Evolutionary conservation across 2,329 filamentous ascomycete species (phyloP), one percentile per base, ranked within the genome.

Genomic region (Ophiobolus disseminans): DNA sequence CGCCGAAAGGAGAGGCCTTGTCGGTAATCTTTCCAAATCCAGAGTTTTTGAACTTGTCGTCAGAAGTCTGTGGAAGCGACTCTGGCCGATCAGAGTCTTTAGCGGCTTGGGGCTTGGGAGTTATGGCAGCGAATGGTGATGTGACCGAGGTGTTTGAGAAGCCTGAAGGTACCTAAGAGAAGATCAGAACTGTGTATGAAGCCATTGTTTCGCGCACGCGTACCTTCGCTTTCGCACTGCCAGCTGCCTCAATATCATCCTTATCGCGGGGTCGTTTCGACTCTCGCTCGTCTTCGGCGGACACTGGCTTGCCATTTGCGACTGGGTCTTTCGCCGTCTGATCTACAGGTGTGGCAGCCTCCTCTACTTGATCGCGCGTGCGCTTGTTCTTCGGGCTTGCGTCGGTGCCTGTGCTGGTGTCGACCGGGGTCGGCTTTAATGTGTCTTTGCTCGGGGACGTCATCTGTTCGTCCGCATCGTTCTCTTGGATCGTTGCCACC

Each of bases 1-100:
- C 62, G 40, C 67, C 68, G 46, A 74, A 72, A 4, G 74, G 70
- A 35, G 74, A 77, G 8, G 66, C 45, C 16, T 22, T 57, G 6
- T 53, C 65, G 14, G 76, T 66, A 30, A 80, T 72, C 4, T 72
- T 70, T 40, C 76, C 69, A 45, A 80, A 80, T 14, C 70, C 76
- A 28, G 77, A 80, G 3, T 73, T 64, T 34, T 77, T 76, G 65
- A 89, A 89, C 5, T 77, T 76, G 32, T 72, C 71, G 4, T 73
- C 53, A 4, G 76, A 75, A 5, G 76, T 75, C 48, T 76, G 70
- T 11, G 70, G 66, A 39, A 66, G 48, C 5, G 56, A 41, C 20
- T 68, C 55, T 28, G 50, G 38, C 19, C 55, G 49, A 9, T 58
- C 60, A 5, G 57, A 39, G 3, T 50, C 13, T 31, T 64, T 66